Evolutionary conservation across 768 basidiomycete species (phyloP).

Genomic region (Lactarius trivialis): DNA sequence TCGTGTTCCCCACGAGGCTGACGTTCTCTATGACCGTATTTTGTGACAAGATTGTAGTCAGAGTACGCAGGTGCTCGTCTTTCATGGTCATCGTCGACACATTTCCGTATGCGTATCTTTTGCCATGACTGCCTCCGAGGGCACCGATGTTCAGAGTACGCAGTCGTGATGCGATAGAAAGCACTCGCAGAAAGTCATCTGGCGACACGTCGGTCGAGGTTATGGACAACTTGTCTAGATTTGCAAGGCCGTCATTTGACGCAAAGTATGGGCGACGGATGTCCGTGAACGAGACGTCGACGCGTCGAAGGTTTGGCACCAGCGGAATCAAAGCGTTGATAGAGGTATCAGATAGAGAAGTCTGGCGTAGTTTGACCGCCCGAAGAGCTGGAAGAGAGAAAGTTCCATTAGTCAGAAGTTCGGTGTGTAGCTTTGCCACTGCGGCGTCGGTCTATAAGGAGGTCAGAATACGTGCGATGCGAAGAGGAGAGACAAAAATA

Average conservation of each 20-base stretch:
- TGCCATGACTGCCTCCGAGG: constrained; percentile 41
- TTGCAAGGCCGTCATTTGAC: constrained; percentile 6
- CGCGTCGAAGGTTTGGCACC: constrained; percentile 45
- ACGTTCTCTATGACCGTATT: constrained; percentile 42
- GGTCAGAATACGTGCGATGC: not conserved
- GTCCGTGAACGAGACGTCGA: constrained; percentile 62
- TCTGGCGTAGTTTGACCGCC: constrained; percentile 54
- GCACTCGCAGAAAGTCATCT: constrained; percentile 35
- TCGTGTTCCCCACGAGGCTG: constrained; percentile 58
- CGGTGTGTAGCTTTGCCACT: constrained; percentile 39
- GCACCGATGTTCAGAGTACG: constrained; percentile 52
- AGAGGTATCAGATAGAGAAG: constrained; percentile 44
- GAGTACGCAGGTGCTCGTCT: constrained; percentile 38
- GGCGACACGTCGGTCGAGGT: constrained; percentile 46
- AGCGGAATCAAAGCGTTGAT: constrained; percentile 37
- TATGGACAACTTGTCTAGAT: constrained; percentile 56
- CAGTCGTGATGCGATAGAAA: constrained; percentile 38
- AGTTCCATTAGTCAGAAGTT: constrained; percentile 20
- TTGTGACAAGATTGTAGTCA: constrained; percentile 38
- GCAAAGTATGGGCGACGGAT: constrained; percentile 35
- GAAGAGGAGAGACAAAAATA: constrained; percentile 23
- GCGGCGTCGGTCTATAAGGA: constrained; percentile 48
- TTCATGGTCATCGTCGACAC: constrained; percentile 50
- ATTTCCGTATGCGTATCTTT: constrained; percentile 35
- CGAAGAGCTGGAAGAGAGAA: constrained; percentile 37